Evolutionary conservation across 2,329 filamentous ascomycete genomes (phyloP), one percentile per base, ranked within the genome.

Genomic region (Ramichloridium luteum): DNA sequence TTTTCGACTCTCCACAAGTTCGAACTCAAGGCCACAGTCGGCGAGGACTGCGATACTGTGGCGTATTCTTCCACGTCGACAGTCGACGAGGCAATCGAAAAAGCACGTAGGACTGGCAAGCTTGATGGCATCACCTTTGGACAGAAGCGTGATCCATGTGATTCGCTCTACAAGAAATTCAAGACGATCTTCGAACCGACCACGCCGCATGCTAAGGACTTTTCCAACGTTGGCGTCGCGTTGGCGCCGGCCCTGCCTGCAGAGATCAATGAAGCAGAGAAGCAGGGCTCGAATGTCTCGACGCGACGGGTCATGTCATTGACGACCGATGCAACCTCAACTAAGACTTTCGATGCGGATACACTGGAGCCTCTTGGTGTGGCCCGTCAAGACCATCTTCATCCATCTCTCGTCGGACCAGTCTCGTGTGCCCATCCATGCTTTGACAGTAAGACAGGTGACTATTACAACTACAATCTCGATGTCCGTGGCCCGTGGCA

Each of bases 391-490:
- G 47, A 49, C 1, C 50, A 48, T 2, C 62, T 92, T 10, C 77
- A 92, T 50, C 76, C 79, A 0, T 64, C 70, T 0, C 64, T 92
- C 9, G 71, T 62, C 9, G 83, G 83, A 0, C 70, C 67, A 1
- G 50, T 81, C 10, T 77, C 77, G 2, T 77, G 71, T 23, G 72
- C 83, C 0, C 84, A 92, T 51, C 72, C 77, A 0, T 74, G 77
- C 33, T 68, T 70, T 1, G 81, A 90, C 50, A 79, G 77, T 0
- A 54, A 58, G 0, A 85, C 76, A 0, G 82, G 83, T 5, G 81
- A 90, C 40, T 50, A 81, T 5, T 88, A 72, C 65, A 92, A 90
- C 56, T 88, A 72, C 58, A 92, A 92, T 48, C 68, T 86, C n/a
- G 65, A 74, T 0, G 52, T 81, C 12, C n/a, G n/a, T n/a, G 75